A percentile compares a stretch with the other conserved stretches of the same genome.
These are phyloP conservation scores for Cantharellus cinnabarinus DNA, from an alignment of 768 basidiomycete genomes.

Conservation along the genomic window DNA sequence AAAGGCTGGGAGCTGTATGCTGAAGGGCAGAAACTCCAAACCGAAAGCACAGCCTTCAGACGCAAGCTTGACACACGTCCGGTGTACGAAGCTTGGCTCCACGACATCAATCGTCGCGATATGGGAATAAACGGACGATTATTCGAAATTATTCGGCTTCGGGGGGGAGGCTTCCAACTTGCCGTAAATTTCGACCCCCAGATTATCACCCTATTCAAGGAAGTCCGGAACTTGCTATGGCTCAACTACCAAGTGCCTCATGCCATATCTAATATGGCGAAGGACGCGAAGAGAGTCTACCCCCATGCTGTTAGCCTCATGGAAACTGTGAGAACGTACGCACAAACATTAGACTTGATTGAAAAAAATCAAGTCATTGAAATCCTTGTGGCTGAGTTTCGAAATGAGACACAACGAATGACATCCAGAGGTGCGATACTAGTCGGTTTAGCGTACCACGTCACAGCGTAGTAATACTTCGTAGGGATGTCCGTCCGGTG, in stretches of 20 bases:
- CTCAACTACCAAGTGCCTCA: constrained; percentile 90
- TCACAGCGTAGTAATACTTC: not conserved
- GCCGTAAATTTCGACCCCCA: constrained; percentile 97
- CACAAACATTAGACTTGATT: constrained; percentile 82
- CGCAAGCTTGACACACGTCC: constrained; percentile 90
- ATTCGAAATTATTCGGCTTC: constrained; percentile 70
- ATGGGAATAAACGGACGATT: constrained; percentile 81
- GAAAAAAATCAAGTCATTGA: constrained; percentile 81
- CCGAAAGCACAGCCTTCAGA: constrained; percentile 76
- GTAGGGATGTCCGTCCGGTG: constrained; percentile 87
- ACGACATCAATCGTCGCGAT: constrained; percentile 83
- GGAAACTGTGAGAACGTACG: constrained; percentile 98
- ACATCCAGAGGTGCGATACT: constrained; percentile 54
- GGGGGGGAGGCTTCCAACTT: constrained; percentile 58
- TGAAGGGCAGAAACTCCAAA: constrained; percentile 94
- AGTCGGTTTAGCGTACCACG: not conserved
- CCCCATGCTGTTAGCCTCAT: constrained; percentile 94
- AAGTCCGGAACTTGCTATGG: constrained; percentile 90
- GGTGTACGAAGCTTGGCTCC: constrained; percentile 90
- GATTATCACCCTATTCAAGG: constrained; percentile 96
- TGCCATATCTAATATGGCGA: constrained; percentile 87
- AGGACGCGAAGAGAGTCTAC: constrained; percentile 95
- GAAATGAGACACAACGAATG: constrained; percentile 87
- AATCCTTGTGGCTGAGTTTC: constrained; percentile 85
- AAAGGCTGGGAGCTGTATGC: constrained; percentile 98